Base-by-base conservation (phyloP, 1,284 basidiomycete genomes). In the Leccinum pallidistipes region DNA sequence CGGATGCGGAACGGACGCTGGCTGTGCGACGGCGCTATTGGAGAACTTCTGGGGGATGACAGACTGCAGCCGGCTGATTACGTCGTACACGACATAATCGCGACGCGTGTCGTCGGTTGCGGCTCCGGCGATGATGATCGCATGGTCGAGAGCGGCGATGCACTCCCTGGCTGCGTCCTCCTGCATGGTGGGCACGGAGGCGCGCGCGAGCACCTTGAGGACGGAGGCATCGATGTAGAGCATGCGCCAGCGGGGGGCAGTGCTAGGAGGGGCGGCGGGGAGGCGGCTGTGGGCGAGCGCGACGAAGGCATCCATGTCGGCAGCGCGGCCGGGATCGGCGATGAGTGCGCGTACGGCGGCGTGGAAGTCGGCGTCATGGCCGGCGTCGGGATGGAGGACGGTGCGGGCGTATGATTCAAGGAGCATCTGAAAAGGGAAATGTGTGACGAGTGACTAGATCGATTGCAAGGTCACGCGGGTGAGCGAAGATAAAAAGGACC, bases 91-190 rank as follows among this genome's bases (percentile, higher is more conserved):
- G 53, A 88, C 71, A 36, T 63, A 31, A 38, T 89, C 85, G 38
- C 85, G 73, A 54, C 91, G 78, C 6, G 79, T 79, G 31, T 80
- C 71, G 7, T 92, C 92, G 27, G 87, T 81, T 1, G 88, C 86
- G 1, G 72, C 72, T 0, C 95, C 95, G 8, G 94, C 90, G 51
- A 97, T 81, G 66, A 98, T 88, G 65, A 97, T 88, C 1, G 90
- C 88, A 67, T 81, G 81, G 71, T 98, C 96, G 32, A 98, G 77
- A 12, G 80, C 76, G 5, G 79, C 76, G 40, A 97, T 81, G 43
- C 82, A 72, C 10, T 73, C 68, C 32, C 66, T 62, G 24, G 66
- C 70, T 3, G 54, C 38, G 11, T 64, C 55, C 14, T 69, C 77
- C 55, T 77, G 67, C 21, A 74, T 63, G 2, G 68, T 64, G 21